Evolutionary conservation across 345 rosid genomes (phyloP), one percentile per base, ranked within the genome.

Genomic region (Aurinia saxatilis): DNA sequence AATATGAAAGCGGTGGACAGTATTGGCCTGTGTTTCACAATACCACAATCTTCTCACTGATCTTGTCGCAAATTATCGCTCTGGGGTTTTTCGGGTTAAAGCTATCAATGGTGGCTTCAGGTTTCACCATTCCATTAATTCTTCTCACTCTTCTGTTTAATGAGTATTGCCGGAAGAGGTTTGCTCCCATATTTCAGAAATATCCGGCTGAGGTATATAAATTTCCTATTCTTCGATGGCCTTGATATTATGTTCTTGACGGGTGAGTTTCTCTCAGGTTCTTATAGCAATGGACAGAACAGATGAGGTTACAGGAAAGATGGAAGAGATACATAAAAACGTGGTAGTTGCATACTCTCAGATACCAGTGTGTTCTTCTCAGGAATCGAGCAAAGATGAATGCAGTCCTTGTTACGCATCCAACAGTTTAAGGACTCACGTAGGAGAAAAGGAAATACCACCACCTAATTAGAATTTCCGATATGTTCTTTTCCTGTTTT

Each of bases 11-110:
- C 16, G 86, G 95, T 49, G 99, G 99, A 58, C 85, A 56, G 29
- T 85, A 78, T 57, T 90, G 99, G 99, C 97, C 97, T 34, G 50
- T 91, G 19, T 81, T 76, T 38, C 96, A 93, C 75, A 93, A 80
- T 73, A 78, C 96, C 11, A 82, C 85, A 40, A 80, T 93, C 77
- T 86, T 88, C 76, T 85, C 97, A 8, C 71, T 90, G 73, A 84
- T 90, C 63, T 76, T 93, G 78, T 80, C 84, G 0, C 99, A 93
- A 75, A 48, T 85, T 27, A 93, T 84, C 56, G 96, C 96, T 25
- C 73, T 93, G 35, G 96, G 92, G 15, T 85, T 93, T 59, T 93
- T 93, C 51, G 92, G 96, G 44, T 51, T 86, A 39, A 93, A 90
- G 67, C 47, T 39, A 25, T 85, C 92, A 45, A 77, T 91, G 15